These are phyloP conservation scores for Hemileccinum impolitum DNA, from an alignment of 768 basidiomycete species.

Conservation along the genomic window DNA sequence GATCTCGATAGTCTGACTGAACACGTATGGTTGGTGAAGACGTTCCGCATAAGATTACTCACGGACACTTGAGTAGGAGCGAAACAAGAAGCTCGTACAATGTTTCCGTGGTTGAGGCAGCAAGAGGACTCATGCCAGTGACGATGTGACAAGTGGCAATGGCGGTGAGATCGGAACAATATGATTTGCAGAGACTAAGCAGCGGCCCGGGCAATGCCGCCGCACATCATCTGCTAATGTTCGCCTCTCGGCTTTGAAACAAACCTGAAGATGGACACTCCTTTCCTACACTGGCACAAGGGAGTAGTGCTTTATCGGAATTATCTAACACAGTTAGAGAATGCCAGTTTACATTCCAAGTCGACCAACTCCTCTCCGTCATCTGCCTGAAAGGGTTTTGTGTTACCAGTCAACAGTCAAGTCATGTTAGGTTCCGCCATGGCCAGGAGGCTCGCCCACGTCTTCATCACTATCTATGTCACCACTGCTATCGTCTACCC, in stretches of 20 bases:
- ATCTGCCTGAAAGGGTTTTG: not conserved
- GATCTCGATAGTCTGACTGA: slow-evolving; percentile 51
- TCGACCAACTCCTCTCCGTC: not conserved
- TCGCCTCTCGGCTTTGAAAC: no score
- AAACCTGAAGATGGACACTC: no score
- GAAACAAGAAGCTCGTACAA: slow-evolving; percentile 22
- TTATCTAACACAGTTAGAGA: not conserved
- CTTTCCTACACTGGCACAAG: no score
- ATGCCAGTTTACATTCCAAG: slow-evolving; percentile 15
- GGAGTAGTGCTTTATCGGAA: not conserved
- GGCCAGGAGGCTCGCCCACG: slow-evolving; percentile 13
- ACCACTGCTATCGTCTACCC: slow-evolving; percentile 30
- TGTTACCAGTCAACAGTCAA: not conserved
- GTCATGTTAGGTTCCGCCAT: slow-evolving; percentile 9
- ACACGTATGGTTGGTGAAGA: not conserved
- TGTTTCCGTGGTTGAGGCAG: not conserved
- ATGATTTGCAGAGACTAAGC: no score
- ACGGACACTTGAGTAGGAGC: slow-evolving; percentile 25
- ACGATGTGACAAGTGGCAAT: no score
- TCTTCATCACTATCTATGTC: slow-evolving; percentile 21
- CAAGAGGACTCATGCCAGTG: not conserved
- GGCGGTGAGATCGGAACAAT: no score
- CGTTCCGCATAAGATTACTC: slow-evolving; percentile 10
- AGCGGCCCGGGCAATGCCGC: no score
- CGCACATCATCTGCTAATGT: no score